Conservation (phyloP, 2,329 filamentous ascomycete species). For the Calonectria crousiana region DNA sequence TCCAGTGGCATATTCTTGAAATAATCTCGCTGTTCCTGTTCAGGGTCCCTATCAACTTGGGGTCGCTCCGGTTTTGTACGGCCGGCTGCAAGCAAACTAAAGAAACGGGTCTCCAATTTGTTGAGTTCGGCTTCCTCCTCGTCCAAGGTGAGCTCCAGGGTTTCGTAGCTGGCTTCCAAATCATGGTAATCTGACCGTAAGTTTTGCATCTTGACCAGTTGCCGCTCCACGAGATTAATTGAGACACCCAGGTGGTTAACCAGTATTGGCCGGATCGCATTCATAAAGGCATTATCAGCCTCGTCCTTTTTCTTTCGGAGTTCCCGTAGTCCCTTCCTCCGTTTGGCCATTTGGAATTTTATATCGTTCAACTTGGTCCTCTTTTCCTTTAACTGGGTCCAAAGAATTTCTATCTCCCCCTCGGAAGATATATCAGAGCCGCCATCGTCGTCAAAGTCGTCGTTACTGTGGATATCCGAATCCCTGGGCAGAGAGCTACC, state of each 20-base stretch:
- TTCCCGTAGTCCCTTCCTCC: slow-evolving; percentile 47
- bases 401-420: slow-evolving; percentile 50
- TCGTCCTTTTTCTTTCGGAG: slow-evolving; percentile 50
- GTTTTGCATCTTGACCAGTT: slow-evolving; percentile 51
- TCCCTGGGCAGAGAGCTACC: slow-evolving; percentile 18
- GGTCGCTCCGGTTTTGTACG: slow-evolving; percentile 32
- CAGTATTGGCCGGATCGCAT: slow-evolving; percentile 52
- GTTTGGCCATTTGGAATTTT: slow-evolving; percentile 48
- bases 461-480: slow-evolving; percentile 28
- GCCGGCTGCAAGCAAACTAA: slow-evolving; percentile 51
- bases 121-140: slow-evolving; percentile 52
- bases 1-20: slow-evolving; percentile 46
- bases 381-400: slow-evolving; percentile 52
- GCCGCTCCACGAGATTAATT: slow-evolving; percentile 42
- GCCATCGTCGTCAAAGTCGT: slow-evolving; percentile 5
- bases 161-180: slow-evolving; percentile 53
- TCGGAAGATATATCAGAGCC: slow-evolving; percentile 30
- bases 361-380: slow-evolving; percentile 45
- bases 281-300: slow-evolving; percentile 57
- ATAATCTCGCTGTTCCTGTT: slow-evolving; percentile 20
- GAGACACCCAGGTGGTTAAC: slow-evolving; percentile 43
- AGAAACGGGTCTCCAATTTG: slow-evolving; percentile 53
- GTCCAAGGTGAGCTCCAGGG: slow-evolving; percentile 50
- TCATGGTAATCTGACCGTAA: slow-evolving; percentile 53
- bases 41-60: slow-evolving; percentile 12